Evolutionary conservation across 371 early-diverging fungal genomes (phyloP).

Genomic region (Haplosporangium sp.): DNA sequence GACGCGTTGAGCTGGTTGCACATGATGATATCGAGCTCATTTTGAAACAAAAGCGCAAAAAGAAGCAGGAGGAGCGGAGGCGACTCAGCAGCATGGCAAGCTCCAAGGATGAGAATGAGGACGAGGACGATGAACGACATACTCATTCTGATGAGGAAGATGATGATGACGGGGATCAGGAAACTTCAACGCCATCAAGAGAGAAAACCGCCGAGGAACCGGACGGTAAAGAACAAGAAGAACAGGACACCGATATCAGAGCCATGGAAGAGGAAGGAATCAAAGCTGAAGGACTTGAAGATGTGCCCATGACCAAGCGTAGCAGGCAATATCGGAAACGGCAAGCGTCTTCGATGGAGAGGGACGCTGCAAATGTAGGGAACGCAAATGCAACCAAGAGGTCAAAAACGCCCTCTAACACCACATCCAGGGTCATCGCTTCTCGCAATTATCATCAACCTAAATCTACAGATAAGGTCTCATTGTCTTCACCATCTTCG

Average conservation of each 20-base stretch:
- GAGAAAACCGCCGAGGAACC: too few species aligned
- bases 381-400: neutral
- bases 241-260: neutral
- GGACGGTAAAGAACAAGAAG: neutral
- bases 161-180: conserved; percentile 5
- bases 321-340: conserved; percentile 1
- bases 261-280: neutral
- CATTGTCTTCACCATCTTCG: neutral
- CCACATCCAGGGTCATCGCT: neutral
- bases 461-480: neutral
- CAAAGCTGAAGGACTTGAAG: conserved; percentile 11
- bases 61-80: conserved; percentile 26
- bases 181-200: too few species aligned
- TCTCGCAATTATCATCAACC: neutral
- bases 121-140: conserved; percentile 6
- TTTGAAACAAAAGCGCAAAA: conserved; percentile 39
- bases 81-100: conserved; percentile 24
- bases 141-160: conserved; percentile 8
- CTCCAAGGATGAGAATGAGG: conserved; percentile 23
- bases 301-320: conserved; percentile 1
- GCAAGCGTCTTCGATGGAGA: conserved; percentile 4
- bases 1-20: conserved; percentile 15
- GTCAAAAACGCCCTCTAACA: neutral
- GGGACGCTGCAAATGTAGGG: neutral
- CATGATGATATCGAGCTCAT: conserved; percentile 44